Evolutionary conservation across 805 yeast genomes (phyloP).

Genomic region (Candida chilensis): DNA sequence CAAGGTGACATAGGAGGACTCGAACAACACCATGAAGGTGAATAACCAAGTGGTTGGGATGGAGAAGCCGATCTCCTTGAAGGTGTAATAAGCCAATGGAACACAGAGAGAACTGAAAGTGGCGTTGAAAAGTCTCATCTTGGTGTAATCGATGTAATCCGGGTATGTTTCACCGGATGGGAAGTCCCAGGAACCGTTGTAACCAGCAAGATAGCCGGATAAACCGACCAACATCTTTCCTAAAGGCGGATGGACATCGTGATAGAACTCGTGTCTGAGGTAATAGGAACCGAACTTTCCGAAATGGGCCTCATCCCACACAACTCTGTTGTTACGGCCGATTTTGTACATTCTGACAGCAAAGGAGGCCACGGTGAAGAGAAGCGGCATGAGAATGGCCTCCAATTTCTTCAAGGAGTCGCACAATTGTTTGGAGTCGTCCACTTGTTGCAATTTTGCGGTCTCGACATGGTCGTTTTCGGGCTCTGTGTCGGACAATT

Average conservation of each 20-base stretch:
- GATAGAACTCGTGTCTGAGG: conserved; percentile 79
- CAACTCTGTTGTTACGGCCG: conserved; percentile 65
- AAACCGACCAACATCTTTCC: conserved; percentile 91
- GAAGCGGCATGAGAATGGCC: conserved; percentile 42
- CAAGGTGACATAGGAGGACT: conserved; percentile 74
- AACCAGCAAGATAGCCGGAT: conserved; percentile 80
- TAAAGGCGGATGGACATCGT: conserved; percentile 96
- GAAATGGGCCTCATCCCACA: conserved; percentile 98
- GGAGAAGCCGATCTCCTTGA: conserved; percentile 66
- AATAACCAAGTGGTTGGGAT: conserved; percentile 69
- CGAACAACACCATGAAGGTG: conserved; percentile 72
- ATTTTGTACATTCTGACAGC: conserved; percentile 69
- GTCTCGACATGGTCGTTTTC: too few species aligned
- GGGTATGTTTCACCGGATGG: conserved; percentile 78
- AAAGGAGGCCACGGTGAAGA: conserved; percentile 64
- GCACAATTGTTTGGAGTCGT: too few species aligned
- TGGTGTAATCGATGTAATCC: conserved; percentile 64
- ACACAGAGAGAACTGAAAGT: conserved; percentile 74
- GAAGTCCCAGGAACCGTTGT: conserved; percentile 83
- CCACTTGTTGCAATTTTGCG: too few species aligned
- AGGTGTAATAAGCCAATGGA: conserved; percentile 81
- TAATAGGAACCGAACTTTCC: conserved; percentile 95
- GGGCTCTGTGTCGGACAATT: too few species aligned
- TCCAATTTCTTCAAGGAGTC: conserved; percentile 17
- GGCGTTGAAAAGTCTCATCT: conserved; percentile 87